Evolutionary conservation across 2,329 filamentous ascomycete species (phyloP).

Genomic region (Purpureocillium lavendulum): DNA sequence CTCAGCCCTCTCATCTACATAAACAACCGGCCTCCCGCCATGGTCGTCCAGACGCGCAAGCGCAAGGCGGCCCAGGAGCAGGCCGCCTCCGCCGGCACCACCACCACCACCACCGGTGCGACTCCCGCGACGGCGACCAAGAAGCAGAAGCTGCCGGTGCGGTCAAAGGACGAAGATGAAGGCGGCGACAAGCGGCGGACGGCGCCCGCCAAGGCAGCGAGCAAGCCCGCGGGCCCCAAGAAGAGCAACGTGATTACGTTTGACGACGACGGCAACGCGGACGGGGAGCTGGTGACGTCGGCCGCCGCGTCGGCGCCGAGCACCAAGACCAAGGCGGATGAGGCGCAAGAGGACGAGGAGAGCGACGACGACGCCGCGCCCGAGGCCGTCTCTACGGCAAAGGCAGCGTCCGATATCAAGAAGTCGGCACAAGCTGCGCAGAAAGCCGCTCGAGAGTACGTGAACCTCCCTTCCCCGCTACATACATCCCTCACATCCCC

Average conservation of each 20-base stretch:
- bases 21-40: constrained; percentile 5
- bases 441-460: constrained; percentile 45
- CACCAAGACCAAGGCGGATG: constrained; percentile 19
- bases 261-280: constrained; percentile 22
- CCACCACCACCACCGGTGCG: constrained; percentile 8
- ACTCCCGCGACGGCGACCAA: constrained; percentile 10
- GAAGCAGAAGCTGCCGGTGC: constrained; percentile 23
- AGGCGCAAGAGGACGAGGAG: constrained; percentile 22
- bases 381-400: constrained; percentile 47
- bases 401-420: constrained; percentile 36
- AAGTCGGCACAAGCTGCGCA: constrained; percentile 37
- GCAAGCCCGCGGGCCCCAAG: constrained; percentile 5
- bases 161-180: constrained; percentile 18
- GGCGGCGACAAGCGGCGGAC: too few relatives aligned
- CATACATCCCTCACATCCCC: neutral
- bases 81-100: constrained; percentile 6
- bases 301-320: neutral
- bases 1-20: too few relatives aligned
- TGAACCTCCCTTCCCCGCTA: constrained; percentile 13
- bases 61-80: constrained; percentile 18
- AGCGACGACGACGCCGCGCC: constrained; percentile 49
- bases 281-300: constrained; percentile 6
- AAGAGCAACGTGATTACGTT: constrained; percentile 24
- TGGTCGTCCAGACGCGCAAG: constrained; percentile 16
- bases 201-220: neutral